Percentiles rank a stretch among this genome's conserved stretches.
Evolutionary conservation across 1,284 basidiomycete genomes (phyloP).

Genomic region (Vanrija humicola): DNA sequence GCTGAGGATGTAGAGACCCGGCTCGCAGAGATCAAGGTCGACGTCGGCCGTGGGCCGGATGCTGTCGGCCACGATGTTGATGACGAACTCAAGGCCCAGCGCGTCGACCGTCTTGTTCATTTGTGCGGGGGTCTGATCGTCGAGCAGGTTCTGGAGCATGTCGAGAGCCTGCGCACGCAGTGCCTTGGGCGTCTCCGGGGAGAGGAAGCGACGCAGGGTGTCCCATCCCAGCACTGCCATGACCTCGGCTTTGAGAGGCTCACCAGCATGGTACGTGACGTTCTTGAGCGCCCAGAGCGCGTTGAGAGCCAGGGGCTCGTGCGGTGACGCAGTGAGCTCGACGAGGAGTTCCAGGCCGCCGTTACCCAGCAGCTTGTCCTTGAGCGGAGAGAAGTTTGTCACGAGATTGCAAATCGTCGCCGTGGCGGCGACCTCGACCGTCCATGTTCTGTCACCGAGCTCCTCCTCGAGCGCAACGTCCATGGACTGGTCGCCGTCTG

Average conservation of each 20-base stretch:
- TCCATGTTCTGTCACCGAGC: constrained; percentile 57
- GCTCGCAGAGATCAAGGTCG: constrained; percentile 6
- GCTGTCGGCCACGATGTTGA: constrained; percentile 24
- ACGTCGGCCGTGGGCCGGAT: constrained; percentile 3
- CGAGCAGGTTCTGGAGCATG: constrained; percentile 43
- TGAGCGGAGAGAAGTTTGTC: constrained; percentile 77
- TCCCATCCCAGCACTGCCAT: constrained; percentile 65
- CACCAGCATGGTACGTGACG: constrained; percentile 60
- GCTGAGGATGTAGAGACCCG: constrained; percentile 38
- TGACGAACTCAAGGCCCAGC: constrained; percentile 30
- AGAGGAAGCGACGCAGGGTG: constrained; percentile 13
- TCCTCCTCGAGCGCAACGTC: constrained; percentile 21
- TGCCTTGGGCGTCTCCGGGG: constrained; percentile 18
- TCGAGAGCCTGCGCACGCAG: constrained; percentile 39
- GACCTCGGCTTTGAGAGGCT: constrained; percentile 60
- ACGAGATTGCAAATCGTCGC: constrained; percentile 78
- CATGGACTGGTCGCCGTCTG: constrained; percentile 2
- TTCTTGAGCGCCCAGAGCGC: constrained; percentile 81
- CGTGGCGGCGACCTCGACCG: constrained; percentile 68
- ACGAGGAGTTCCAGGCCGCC: constrained; percentile 64
- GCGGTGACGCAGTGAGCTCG: constrained; percentile 55
- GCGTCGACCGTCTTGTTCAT: constrained; percentile 31
- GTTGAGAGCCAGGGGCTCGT: constrained; percentile 61
- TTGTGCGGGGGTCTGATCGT: constrained; percentile 34
- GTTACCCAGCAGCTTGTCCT: constrained; percentile 61